Conservation (phyloP, 805 yeast genomes). For the Candida dendrica region DNA sequence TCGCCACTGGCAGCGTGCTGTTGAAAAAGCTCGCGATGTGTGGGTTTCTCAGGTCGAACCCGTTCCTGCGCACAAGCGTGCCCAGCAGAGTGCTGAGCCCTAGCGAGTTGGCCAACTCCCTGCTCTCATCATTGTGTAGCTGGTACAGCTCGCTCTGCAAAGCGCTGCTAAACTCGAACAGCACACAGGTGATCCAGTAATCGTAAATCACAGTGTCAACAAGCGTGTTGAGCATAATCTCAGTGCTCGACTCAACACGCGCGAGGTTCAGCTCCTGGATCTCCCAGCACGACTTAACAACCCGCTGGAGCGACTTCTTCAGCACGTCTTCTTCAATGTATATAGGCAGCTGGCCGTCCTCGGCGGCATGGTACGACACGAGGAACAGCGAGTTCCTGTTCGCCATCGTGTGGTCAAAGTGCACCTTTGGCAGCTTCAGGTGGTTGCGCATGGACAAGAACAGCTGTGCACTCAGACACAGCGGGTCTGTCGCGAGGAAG, state of each 20-base stretch:
- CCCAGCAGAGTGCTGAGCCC: constrained; percentile 10
- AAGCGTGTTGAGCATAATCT: constrained; percentile 29
- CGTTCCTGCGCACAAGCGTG: constrained; percentile 23
- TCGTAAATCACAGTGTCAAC: constrained; percentile 45
- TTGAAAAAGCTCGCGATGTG: constrained; percentile 15
- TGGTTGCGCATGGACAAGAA: constrained; percentile 37
- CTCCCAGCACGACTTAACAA: constrained; percentile 28
- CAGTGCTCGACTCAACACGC: constrained; percentile 24
- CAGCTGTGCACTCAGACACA: constrained; percentile 41
- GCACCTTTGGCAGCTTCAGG: constrained; percentile 32
- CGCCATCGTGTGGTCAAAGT: constrained; percentile 9
- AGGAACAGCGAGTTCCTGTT: constrained; percentile 30
- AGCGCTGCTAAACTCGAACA: constrained; percentile 15
- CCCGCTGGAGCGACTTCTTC: constrained; percentile 17
- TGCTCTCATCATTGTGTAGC: not conserved
- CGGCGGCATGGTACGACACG: constrained; percentile 42
- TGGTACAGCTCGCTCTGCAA: constrained; percentile 20
- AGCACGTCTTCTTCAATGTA: constrained; percentile 41
- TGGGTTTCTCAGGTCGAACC: constrained; percentile 31
- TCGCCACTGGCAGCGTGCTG: constrained; percentile 1
- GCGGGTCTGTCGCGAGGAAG: constrained; percentile 50
- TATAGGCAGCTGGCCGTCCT: constrained; percentile 45
- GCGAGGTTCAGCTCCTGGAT: constrained; percentile 30
- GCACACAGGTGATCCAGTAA: constrained; percentile 33
- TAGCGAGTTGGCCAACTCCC: constrained; percentile 4